Percentiles rank a stretch among this genome's conserved stretches.
Conservation (phyloP, 495 filamentous ascomycete species). For the Daldinia vernicosa region DNA sequence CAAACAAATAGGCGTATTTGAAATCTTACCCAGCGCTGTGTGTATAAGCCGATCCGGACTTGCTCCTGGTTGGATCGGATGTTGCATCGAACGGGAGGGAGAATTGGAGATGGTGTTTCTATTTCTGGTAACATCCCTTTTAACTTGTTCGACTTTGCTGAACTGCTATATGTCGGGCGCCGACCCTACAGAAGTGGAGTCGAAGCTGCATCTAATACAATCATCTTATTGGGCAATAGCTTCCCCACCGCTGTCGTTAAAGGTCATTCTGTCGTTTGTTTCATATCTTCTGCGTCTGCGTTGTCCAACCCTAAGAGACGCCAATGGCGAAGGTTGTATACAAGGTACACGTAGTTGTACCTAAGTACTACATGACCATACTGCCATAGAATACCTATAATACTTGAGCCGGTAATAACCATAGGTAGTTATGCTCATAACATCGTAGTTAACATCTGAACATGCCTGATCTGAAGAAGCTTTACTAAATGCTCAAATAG, state of each 20-base stretch:
- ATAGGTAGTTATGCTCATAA: background rate
- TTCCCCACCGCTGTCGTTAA: slow-evolving; percentile 26
- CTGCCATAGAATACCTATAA: too few relatives aligned
- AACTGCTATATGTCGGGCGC: slow-evolving; percentile 23
- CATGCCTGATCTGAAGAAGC: too few relatives aligned
- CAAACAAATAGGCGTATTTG: background rate
- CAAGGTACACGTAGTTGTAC: background rate
- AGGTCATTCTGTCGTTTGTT: slow-evolving; percentile 34
- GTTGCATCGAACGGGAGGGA: slow-evolving; percentile 40
- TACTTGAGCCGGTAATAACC: background rate
- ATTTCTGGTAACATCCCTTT: slow-evolving; percentile 33
- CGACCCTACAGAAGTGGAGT: slow-evolving; percentile 25
- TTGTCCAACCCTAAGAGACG: slow-evolving; percentile 18
- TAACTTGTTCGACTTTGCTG: background rate
- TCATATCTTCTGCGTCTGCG: slow-evolving; percentile 33
- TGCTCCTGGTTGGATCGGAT: slow-evolving; percentile 38
- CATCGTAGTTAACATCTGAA: too few relatives aligned
- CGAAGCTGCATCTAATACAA: background rate
- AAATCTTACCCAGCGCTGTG: background rate
- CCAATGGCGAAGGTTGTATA: background rate
- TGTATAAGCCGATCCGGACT: slow-evolving; percentile 30
- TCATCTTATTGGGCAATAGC: slow-evolving; percentile 22
- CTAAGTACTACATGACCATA: too few relatives aligned
- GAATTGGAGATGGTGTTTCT: slow-evolving; percentile 35
- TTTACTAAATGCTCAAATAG: too few relatives aligned